Percentiles rank a stretch among this genome's conserved stretches.
Evolutionary conservation across 371 early-diverging fungal genomes (phyloP).

Genomic region (Syncephalastrum sp.): DNA sequence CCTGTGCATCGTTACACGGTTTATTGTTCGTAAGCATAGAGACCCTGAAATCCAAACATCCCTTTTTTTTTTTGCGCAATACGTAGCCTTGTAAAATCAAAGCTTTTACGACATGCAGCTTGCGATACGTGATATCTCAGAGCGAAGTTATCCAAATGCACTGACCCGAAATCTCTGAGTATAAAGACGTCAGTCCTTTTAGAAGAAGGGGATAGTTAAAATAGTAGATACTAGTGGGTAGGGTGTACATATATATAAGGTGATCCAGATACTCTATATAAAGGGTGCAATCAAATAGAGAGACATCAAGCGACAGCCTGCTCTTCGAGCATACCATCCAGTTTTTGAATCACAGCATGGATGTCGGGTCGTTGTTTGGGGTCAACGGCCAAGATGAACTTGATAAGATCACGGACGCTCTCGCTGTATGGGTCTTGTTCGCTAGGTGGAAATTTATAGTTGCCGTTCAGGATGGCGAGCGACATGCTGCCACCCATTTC

Average conservation of each 20-base stretch:
- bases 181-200: not conserved
- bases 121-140: too few relatives aligned
- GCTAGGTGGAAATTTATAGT: conserved; percentile 51
- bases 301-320: too few relatives aligned
- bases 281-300: too few relatives aligned
- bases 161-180: too few relatives aligned
- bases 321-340: not conserved
- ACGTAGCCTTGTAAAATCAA: too few relatives aligned
- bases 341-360: conserved; percentile 20
- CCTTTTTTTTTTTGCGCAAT: too few relatives aligned
- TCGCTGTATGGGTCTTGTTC: conserved; percentile 52
- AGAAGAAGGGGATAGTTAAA: not conserved
- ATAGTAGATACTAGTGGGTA: conserved; percentile 1
- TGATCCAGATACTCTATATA: not conserved
- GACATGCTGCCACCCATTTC: conserved; percentile 72
- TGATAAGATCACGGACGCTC: conserved; percentile 57
- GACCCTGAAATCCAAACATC: too few relatives aligned
- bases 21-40: too few relatives aligned
- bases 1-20: too few relatives aligned
- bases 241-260: not conserved
- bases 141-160: too few relatives aligned
- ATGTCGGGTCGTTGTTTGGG: conserved; percentile 68
- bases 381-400: conserved; percentile 61
- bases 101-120: too few relatives aligned
- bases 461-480: conserved; percentile 65